phyloP scores from a whole-genome alignment of 306 rosid species.

The Pyrus betulifolia region DNA sequence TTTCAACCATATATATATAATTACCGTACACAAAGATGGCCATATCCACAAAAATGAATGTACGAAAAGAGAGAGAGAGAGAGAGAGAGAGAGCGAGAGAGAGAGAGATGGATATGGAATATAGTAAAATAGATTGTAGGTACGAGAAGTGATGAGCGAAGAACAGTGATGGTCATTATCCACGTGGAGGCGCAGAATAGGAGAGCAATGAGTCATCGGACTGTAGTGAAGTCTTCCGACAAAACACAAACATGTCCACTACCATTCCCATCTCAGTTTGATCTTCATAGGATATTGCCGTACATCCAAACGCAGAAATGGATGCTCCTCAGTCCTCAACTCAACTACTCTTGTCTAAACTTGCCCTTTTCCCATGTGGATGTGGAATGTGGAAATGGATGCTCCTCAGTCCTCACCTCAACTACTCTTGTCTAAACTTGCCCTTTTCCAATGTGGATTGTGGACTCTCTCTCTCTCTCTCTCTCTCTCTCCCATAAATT shows the following conservation, averaged over 20 bases:
- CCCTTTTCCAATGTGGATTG: too few relatives aligned
- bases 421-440: too few relatives aligned
- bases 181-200: conserved; percentile 6
- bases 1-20: not conserved
- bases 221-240: not conserved
- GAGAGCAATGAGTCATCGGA: not conserved
- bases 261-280: conserved; percentile 10
- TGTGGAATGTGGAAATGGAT: not conserved
- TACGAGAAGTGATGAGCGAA: not conserved
- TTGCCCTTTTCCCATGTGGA: too few relatives aligned
- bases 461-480: not conserved
- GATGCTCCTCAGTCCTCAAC: not conserved
- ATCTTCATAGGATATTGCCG: conserved; percentile 9
- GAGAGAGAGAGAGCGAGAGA: not conserved
- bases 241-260: conserved; percentile 24
- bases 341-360: not conserved
- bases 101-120: not conserved
- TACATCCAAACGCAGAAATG: not conserved
- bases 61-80: not conserved
- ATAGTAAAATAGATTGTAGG: not conserved
- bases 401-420: not conserved
- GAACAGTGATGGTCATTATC: conserved; percentile 20
- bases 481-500: not conserved
- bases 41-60: not conserved
- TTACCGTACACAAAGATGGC: not conserved